phyloP scores from a whole-genome alignment of 306 rosid genomes.

The Oxytropis ochrocephala region DNA sequence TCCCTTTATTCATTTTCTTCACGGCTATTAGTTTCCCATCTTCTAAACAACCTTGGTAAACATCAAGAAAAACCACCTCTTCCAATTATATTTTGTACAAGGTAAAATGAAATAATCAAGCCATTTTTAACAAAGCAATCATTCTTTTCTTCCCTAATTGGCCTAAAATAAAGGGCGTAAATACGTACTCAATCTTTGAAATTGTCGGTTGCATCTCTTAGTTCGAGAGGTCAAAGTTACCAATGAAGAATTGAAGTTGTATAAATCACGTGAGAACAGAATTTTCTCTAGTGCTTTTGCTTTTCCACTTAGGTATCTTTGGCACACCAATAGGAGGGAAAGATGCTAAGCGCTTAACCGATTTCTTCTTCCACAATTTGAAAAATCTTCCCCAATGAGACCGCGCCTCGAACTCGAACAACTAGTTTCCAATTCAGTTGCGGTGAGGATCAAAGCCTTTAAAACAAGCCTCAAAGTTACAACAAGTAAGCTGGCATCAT shows the following conservation, averaged over 20 bases:
- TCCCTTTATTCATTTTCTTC: conserved; percentile 67
- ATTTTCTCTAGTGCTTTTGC: conserved; percentile 45
- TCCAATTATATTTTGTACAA: conserved; percentile 71
- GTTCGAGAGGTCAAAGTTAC: conserved; percentile 51
- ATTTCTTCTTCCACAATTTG: conserved; percentile 42
- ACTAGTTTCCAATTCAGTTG: conserved; percentile 18
- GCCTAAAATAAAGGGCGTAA: not conserved
- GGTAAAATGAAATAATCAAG: conserved; percentile 7
- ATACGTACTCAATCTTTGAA: conserved; percentile 33
- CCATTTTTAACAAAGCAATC: not conserved
- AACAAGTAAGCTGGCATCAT: not conserved
- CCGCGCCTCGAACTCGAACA: conserved; percentile 32
- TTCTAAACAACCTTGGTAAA: conserved; percentile 58
- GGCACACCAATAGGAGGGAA: conserved; percentile 46
- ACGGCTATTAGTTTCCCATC: conserved; percentile 69
- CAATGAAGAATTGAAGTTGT: conserved; percentile 50
- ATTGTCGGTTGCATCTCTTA: conserved; percentile 60
- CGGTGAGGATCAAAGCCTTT: conserved; percentile 24
- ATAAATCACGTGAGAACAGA: conserved; percentile 17
- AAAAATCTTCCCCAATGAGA: conserved; percentile 58
- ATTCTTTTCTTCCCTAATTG: not conserved
- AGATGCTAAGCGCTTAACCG: conserved; percentile 52
- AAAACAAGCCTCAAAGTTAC: conserved; percentile 34
- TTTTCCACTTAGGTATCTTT: conserved; percentile 45
- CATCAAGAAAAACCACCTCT: conserved; percentile 79